These are phyloP conservation scores for Venturia oleaginea DNA, from an alignment of 2,329 filamentous ascomycete genomes.

Conservation along the genomic window DNA sequence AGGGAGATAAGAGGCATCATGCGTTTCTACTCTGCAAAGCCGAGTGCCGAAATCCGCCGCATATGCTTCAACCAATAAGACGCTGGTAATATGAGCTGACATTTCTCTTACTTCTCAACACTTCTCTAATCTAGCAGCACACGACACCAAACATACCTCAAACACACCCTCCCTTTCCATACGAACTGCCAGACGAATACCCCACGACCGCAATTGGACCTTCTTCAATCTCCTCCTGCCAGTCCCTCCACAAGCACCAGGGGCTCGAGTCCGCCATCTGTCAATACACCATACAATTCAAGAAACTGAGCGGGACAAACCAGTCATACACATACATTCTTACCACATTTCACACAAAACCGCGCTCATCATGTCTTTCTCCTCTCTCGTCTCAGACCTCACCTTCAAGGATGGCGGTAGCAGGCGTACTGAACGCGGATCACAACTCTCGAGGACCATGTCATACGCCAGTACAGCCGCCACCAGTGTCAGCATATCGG, in stretches of 20 bases:
- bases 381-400: slow-evolving; percentile 43
- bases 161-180: background rate
- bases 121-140: background rate
- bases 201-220: background rate
- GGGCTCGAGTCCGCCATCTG: background rate
- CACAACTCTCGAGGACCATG: slow-evolving; percentile 36
- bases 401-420: slow-evolving; percentile 37
- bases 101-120: background rate
- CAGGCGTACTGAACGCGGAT: slow-evolving; percentile 32
- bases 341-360: background rate
- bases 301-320: background rate
- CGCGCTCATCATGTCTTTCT: slow-evolving; percentile 38
- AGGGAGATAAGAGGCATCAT: too few species aligned
- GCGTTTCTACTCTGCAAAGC: background rate
- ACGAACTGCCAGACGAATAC: background rate
- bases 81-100: background rate
- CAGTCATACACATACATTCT: background rate
- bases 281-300: background rate
- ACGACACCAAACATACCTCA: background rate
- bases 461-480: slow-evolving; percentile 44
- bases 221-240: background rate
- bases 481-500: slow-evolving; percentile 43
- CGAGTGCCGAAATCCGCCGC: background rate
- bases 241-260: background rate
- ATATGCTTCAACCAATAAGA: background rate